phyloP scores from a whole-genome alignment of 164 flowering plant genomes.

The Chloranthus sessilifolius region DNA sequence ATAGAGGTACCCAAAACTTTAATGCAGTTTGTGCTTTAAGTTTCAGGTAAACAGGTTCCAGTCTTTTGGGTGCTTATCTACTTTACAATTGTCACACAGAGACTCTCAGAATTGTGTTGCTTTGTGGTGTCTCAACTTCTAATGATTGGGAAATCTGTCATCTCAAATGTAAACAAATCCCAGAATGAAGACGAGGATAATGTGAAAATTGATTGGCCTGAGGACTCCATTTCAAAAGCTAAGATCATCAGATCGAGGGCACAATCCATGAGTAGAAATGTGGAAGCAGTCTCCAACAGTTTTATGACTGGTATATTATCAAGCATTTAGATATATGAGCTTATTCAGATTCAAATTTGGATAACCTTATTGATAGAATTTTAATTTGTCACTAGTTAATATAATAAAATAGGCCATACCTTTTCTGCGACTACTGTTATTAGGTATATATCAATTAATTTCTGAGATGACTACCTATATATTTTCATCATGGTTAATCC shows the following conservation, averaged over 20 bases:
- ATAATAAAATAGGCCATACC: too few relatives aligned
- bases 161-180: slow-evolving; percentile 53
- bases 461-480: too few relatives aligned
- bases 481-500: too few relatives aligned
- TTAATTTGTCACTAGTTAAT: too few relatives aligned
- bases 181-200: slow-evolving; percentile 44
- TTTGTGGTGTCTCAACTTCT: slow-evolving; percentile 71
- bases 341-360: too few relatives aligned
- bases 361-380: too few relatives aligned
- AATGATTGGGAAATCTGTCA: slow-evolving; percentile 77
- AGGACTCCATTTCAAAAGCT: slow-evolving; percentile 80
- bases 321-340: too few relatives aligned
- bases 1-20: too few relatives aligned
- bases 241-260: slow-evolving; percentile 67
- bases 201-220: slow-evolving; percentile 77
- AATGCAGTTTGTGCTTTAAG: too few relatives aligned
- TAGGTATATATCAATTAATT: too few relatives aligned
- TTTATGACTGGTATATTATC: slow-evolving; percentile 68
- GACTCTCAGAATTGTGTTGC: slow-evolving; percentile 92
- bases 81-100: slow-evolving; percentile 44
- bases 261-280: slow-evolving; percentile 66
- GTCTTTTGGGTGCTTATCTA: background rate
- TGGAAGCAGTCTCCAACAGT: slow-evolving; percentile 78
- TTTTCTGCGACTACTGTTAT: too few relatives aligned
- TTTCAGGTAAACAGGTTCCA: too few relatives aligned